These are phyloP conservation scores for Melampsora larici-populina DNA, from an alignment of 1,284 basidiomycete species.

Conservation along the genomic window DNA sequence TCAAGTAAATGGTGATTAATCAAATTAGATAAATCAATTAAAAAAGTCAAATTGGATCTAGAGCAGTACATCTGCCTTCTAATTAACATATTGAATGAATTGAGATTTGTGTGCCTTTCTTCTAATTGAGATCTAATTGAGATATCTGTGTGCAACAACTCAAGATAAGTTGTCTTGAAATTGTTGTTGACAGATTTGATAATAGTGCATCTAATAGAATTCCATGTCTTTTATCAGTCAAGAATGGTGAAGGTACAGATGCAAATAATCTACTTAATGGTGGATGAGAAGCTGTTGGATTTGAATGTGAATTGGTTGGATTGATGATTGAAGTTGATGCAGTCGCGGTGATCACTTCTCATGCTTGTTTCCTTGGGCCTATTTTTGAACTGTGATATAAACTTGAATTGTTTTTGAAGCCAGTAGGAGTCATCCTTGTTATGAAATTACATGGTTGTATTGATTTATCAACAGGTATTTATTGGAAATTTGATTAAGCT, in stretches of 20 bases:
- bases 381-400: too few species aligned
- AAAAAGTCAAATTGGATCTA: background rate
- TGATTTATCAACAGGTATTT: too few species aligned
- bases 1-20: constrained; percentile 3
- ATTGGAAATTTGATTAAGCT: too few species aligned
- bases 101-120: background rate
- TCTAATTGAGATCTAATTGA: background rate
- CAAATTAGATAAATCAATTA: background rate
- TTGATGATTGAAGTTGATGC: background rate
- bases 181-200: background rate
- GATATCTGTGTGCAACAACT: constrained; percentile 9
- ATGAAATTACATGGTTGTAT: too few species aligned
- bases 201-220: constrained; percentile 9
- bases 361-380: background rate
- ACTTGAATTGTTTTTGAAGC: too few species aligned
- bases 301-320: too few species aligned
- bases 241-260: background rate
- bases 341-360: background rate
- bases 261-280: background rate
- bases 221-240: constrained; percentile 1
- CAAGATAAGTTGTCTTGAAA: constrained; percentile 13
- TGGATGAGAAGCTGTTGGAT: background rate
- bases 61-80: background rate
- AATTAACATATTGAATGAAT: background rate
- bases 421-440: too few species aligned